Base-by-base conservation (phyloP, 139 green algal species). In the Chlamydomonas eustigma region DNA sequence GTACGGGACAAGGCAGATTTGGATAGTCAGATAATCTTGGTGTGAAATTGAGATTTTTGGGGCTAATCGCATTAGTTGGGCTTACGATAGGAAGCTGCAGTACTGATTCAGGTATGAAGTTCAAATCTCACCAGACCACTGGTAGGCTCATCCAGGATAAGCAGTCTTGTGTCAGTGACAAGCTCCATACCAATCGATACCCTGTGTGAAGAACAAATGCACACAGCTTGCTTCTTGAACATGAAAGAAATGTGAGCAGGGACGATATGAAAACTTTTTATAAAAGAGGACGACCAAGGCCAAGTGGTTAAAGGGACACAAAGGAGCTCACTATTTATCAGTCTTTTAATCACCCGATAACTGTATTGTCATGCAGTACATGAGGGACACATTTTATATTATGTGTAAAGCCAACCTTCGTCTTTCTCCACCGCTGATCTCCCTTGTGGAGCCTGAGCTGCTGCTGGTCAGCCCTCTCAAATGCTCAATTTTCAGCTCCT, bases 111-210 rank as follows among this genome's bases (percentile, higher is more conserved):
- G 50, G 22, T 28, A 63, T 63, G 50, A 18, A 24, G 22, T 63
- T 18, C 50, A 63, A 18, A 18, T 63, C 38, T 68, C 37, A 93
- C 90, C 39, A 95, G 81, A 3, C 91, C 91, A 31, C 71, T 87
- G 39, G 87, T 90, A 4, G 91, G 91, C 83, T 95, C 91, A 37
- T 90, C 87, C 67, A 84, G 77, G 44, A 88, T 70, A n/a, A 88
- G 77, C 52, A 87, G 52, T 50, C 76, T 75, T 25, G 88, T 87
- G 18, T 88, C 75, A 0, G 76, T 90, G 2, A 94, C 83, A 30
- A 95, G 80, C 85, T 95, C 91, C 84, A 93, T 93, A 28, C 74
- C 90, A n/a, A 93, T 91, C 0, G 86, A 83, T 4, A 95, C 86
- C 6, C 91, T 33, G 22, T n/a, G n/a, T n/a, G n/a, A n/a, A n/a